phyloP scores from a whole-genome alignment of 2,329 filamentous ascomycete genomes.

The Zalaria sp. region DNA sequence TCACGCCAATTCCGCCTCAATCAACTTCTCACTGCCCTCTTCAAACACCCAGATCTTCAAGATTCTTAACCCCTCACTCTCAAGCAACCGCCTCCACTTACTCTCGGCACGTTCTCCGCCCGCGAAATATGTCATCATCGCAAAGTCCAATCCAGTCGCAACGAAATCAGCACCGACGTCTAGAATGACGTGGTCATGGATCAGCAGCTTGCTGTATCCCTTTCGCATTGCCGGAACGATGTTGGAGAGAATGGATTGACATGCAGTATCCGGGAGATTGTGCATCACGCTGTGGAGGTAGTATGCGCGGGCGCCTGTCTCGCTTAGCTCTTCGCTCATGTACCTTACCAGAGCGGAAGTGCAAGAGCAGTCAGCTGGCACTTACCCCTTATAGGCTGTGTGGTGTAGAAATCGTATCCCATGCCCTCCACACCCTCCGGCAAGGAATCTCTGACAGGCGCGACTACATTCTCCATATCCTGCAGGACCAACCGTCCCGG shows the following conservation, averaged over 20 bases:
- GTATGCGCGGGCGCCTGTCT: conserved; percentile 9
- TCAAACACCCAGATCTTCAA: background rate
- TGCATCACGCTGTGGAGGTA: conserved; percentile 13
- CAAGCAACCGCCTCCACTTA: background rate
- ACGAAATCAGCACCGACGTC: conserved; percentile 2
- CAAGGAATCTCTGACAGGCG: conserved; percentile 5
- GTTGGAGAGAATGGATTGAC: conserved; percentile 7
- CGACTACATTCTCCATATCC: conserved; percentile 3
- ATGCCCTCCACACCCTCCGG: conserved; percentile 7
- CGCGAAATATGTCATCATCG: conserved; percentile 2
- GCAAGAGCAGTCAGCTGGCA: too few relatives aligned
- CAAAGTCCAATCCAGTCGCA: conserved; percentile 1
- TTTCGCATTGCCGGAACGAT: conserved; percentile 11
- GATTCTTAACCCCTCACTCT: background rate
- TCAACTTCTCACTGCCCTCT: too few relatives aligned
- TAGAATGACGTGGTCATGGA: conserved; percentile 13
- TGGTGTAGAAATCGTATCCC: conserved; percentile 19
- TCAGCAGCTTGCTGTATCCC: conserved; percentile 12
- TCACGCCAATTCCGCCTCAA: too few relatives aligned
- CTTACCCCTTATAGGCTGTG: conserved; percentile 12
- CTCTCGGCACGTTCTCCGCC: conserved; percentile 1
- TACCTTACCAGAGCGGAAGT: too few relatives aligned
- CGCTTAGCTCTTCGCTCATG: background rate
- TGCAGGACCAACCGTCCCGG: conserved; percentile 4
- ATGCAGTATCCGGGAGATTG: conserved; percentile 11